These are phyloP conservation scores for Plantago ovata DNA, from an alignment of 257 asterid species.

Conservation along the genomic window DNA sequence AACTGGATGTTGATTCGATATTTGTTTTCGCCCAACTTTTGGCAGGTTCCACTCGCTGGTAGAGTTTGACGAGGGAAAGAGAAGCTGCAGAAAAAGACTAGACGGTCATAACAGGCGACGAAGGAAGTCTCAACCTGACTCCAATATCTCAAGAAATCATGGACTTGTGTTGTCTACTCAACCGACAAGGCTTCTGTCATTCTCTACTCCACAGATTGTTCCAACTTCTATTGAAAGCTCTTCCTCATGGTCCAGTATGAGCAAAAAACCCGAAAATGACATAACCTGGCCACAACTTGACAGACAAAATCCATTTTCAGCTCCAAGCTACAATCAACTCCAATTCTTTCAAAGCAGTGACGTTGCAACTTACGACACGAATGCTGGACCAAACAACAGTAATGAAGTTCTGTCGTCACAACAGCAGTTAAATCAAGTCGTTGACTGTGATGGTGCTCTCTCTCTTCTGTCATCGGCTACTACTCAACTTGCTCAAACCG, in stretches of 20 bases:
- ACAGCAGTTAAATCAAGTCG: slow-evolving; percentile 45
- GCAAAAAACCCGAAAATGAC: slow-evolving; percentile 35
- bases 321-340: slow-evolving; percentile 1
- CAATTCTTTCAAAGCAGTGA: background rate
- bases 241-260: slow-evolving; percentile 38
- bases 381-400: too few species aligned
- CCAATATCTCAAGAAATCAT: slow-evolving; percentile 29
- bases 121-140: slow-evolving; percentile 80
- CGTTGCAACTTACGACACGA: background rate
- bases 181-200: slow-evolving; percentile 47
- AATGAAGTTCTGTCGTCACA: background rate
- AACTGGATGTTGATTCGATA: too few species aligned
- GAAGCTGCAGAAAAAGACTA: slow-evolving; percentile 92
- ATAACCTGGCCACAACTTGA: slow-evolving; percentile 20
- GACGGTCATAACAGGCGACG: slow-evolving; percentile 89
- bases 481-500: background rate
- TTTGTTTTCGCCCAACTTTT: background rate
- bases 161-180: slow-evolving; percentile 39
- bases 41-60: slow-evolving; percentile 71
- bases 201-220: slow-evolving; percentile 40
- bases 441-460: slow-evolving; percentile 79
- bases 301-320: slow-evolving; percentile 9
- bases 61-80: slow-evolving; percentile 85
- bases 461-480: slow-evolving; percentile 96
- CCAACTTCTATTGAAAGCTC: slow-evolving; percentile 37